A percentile compares a stretch with the other conserved stretches of the same genome.
These are phyloP conservation scores for Pythium aristosporum DNA, from an alignment of 352 stramenopile species.

Conservation along the genomic window DNA sequence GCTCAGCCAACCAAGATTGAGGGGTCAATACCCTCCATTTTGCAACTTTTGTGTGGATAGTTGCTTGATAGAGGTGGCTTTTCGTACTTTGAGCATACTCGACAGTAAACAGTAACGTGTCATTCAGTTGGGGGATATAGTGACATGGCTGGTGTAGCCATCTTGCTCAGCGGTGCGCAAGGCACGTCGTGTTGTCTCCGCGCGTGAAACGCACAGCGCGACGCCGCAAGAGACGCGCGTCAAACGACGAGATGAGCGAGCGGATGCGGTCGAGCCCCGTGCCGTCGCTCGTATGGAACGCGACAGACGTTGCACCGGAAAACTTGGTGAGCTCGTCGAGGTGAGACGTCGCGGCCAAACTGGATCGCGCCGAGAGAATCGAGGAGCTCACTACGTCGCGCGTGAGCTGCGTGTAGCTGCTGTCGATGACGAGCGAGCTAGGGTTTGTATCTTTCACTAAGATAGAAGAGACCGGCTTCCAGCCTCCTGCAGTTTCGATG, in stretches of 20 bases:
- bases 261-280: not conserved
- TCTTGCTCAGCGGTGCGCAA: slow-evolving; percentile 5
- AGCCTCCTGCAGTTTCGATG: slow-evolving; percentile 22
- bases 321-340: slow-evolving; percentile 19
- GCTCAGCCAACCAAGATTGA: slow-evolving; percentile 24
- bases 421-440: slow-evolving; percentile 19
- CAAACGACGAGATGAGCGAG: slow-evolving; percentile 5
- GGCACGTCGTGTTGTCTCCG: not conserved
- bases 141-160: slow-evolving; percentile 16
- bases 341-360: not conserved
- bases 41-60: not conserved
- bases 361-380: slow-evolving; percentile 17
- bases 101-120: not conserved
- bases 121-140: slow-evolving; percentile 11
- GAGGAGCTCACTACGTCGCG: slow-evolving; percentile 24
- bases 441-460: slow-evolving; percentile 3
- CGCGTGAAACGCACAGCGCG: slow-evolving; percentile 8
- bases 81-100: slow-evolving; percentile 10
- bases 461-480: slow-evolving; percentile 17
- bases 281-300: slow-evolving; percentile 25
- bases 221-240: slow-evolving; percentile 10
- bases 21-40: slow-evolving; percentile 13
- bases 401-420: slow-evolving; percentile 25
- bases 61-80: slow-evolving; percentile 12
- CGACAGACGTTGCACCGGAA: slow-evolving; percentile 15